Base-by-base conservation (phyloP, 345 rosid genomes). In the Hibiscus tridactylites region DNA sequence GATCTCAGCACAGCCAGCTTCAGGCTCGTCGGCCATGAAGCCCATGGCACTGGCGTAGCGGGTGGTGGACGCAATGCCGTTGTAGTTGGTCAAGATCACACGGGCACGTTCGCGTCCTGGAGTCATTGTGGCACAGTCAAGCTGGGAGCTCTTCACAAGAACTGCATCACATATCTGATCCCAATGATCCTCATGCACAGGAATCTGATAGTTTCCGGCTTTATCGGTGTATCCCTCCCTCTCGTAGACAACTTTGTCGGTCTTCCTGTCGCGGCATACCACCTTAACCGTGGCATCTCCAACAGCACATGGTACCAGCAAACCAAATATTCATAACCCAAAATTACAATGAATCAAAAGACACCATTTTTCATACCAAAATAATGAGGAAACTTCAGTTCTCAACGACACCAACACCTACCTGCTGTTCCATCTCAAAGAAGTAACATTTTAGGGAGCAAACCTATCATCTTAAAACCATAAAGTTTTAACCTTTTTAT, bases 261-360 rank as follows among this genome's bases (percentile, higher is more conserved):
- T 57, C 64, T 81, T 81, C 88, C 91, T 87, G 78, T 83, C 81
- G 66, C 47, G 79, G 84, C 99, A 95, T 73, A 83, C 88, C 73
- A 92, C 71, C 74, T 73, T 87, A 8, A 95, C 97, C 83, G 81
- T 82, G 50, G 97, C 97, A 69, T 96, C 99, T 86, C 44, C 9
- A 11, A 6, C 12, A 47, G 52, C 52, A 47, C 3, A 11, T 12
- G 52, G 10, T 12, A 11, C 15, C 13, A 15, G 52, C 10, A 47
- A 53, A 62, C 19, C 15, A 26, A 44, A 29, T 16, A 71, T 58
- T 24, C 24, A 24, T 0, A 28, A 9, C 54, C 46, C 3, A 13
- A 10, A 47, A 11, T 4, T 11, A 15, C 16, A 3, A 47, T 47
- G 13, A 47, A 47, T 11, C 52, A 15, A n/a, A 9, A 9, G 7